Evolutionary conservation across 2,329 filamentous ascomycete species (phyloP).

Genomic region (Phialocephala sp.): DNA sequence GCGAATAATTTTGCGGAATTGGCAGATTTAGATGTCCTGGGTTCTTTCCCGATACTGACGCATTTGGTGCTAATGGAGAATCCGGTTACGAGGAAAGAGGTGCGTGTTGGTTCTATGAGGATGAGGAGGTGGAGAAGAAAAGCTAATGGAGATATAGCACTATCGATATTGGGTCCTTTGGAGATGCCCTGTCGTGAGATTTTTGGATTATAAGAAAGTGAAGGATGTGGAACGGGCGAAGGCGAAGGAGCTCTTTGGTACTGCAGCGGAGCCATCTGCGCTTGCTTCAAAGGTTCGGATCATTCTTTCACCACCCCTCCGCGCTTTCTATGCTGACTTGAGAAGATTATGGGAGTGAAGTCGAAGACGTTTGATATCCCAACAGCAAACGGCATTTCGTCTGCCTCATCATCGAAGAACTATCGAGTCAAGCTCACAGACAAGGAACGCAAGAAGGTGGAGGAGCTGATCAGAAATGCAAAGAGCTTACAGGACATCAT

Average conservation of each 20-base stretch:
- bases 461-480: conserved; percentile 86
- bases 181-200: conserved; percentile 82
- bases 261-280: conserved; percentile 75
- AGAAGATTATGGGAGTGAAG: conserved; percentile 81
- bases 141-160: conserved; percentile 59
- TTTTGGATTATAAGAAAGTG: conserved; percentile 92
- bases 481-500: conserved; percentile 91
- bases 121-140: not conserved
- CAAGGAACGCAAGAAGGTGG: conserved; percentile 82
- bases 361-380: conserved; percentile 73
- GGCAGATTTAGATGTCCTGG: conserved; percentile 84
- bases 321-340: conserved; percentile 9
- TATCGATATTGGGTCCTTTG: conserved; percentile 93
- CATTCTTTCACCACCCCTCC: not conserved
- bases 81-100: conserved; percentile 90
- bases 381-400: conserved; percentile 52
- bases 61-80: conserved; percentile 86
- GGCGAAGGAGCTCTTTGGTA: conserved; percentile 84
- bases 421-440: conserved; percentile 86
- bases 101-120: conserved; percentile 50
- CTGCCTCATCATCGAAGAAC: conserved; percentile 62
- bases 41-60: conserved; percentile 70
- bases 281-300: conserved; percentile 72
- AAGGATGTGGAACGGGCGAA: conserved; percentile 81
- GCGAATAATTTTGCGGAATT: conserved; percentile 84